Evolutionary conservation across 108 stramenopile species (phyloP).

Genomic region (Parietichytrium sp.): DNA sequence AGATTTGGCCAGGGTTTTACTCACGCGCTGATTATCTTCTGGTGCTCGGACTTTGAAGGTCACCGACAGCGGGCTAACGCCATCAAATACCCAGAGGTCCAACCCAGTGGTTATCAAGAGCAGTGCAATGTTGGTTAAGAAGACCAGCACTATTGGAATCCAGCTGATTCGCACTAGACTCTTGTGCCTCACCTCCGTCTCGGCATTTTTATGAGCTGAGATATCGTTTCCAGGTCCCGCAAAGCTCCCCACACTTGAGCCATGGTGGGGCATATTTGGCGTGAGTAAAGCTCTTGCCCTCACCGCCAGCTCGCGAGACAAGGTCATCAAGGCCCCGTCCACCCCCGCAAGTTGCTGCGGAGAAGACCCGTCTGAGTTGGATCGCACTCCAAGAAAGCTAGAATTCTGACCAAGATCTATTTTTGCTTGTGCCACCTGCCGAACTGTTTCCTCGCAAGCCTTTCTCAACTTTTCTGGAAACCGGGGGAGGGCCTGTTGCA

Average conservation of each 20-base stretch:
- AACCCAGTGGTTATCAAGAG: background rate
- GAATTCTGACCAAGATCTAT: background rate
- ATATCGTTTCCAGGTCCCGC: too few relatives aligned
- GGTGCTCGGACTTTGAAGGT: background rate
- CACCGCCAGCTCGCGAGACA: conserved; percentile 11
- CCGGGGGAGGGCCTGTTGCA: background rate
- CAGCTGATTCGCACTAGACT: background rate
- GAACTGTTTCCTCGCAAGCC: background rate
- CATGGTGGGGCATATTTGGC: too few relatives aligned
- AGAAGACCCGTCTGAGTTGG: too few relatives aligned
- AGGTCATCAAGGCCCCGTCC: too few relatives aligned
- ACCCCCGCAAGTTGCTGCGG: too few relatives aligned
- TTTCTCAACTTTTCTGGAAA: background rate
- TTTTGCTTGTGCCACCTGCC: background rate
- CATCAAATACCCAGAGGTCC: too few relatives aligned
- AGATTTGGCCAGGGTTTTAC: background rate
- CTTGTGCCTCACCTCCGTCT: too few relatives aligned
- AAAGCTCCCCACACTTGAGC: too few relatives aligned
- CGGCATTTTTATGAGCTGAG: too few relatives aligned
- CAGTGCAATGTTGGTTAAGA: background rate
- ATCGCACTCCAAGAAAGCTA: conserved; percentile 14
- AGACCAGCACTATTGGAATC: background rate
- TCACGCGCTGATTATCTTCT: background rate
- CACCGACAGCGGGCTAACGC: background rate
- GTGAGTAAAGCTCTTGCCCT: background rate